Evolutionary conservation across 345 rosid species (phyloP).

Genomic region (Eucalyptus polyanthemos): DNA sequence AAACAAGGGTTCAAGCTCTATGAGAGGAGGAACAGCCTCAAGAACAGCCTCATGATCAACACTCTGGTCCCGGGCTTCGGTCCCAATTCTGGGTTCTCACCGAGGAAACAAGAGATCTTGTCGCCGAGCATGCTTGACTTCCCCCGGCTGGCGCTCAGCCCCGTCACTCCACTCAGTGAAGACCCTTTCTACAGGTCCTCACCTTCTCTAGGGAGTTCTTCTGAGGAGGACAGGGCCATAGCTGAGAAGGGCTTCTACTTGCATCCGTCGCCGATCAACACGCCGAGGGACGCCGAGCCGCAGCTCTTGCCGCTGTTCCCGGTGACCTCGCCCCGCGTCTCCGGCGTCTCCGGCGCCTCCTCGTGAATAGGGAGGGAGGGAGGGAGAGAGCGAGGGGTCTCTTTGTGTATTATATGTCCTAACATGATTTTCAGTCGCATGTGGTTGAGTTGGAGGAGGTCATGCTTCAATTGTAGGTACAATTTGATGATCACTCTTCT

Average conservation of each 20-base stretch:
- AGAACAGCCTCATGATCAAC: constrained; percentile 82
- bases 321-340: constrained; percentile 65
- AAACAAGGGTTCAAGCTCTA: constrained; percentile 76
- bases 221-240: constrained; percentile 85
- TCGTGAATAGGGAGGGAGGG: neutral
- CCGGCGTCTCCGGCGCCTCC: constrained; percentile 45
- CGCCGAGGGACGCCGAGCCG: constrained; percentile 88
- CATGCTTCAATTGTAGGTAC: neutral
- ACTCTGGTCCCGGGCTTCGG: constrained; percentile 42
- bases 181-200: constrained; percentile 62
- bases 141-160: constrained; percentile 81
- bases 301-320: constrained; percentile 88
- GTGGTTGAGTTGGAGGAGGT: neutral
- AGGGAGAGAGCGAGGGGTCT: neutral
- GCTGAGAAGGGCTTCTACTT: constrained; percentile 83
- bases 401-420: neutral
- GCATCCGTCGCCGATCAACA: constrained; percentile 85
- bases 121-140: constrained; percentile 94
- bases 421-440: neutral
- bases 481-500: neutral
- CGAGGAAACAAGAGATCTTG: constrained; percentile 60
- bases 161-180: constrained; percentile 66
- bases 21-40: constrained; percentile 73
- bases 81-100: constrained; percentile 31
- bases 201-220: constrained; percentile 33